Evolutionary conservation across 306 rosid genomes (phyloP).

Genomic region (Trifolium dubium): DNA sequence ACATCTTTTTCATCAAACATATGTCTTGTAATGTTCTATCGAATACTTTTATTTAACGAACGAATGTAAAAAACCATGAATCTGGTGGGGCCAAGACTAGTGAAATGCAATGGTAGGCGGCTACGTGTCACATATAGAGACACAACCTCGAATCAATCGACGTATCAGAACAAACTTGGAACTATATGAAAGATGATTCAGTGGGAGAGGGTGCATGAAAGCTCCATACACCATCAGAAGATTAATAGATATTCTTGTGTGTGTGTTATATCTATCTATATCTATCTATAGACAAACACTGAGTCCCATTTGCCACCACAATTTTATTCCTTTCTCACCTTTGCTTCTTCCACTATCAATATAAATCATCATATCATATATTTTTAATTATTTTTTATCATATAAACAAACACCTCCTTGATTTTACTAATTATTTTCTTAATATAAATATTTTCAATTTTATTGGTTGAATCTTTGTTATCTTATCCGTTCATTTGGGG

Average conservation of each 20-base stretch:
- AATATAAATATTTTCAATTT: neutral
- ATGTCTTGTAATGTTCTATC: no score
- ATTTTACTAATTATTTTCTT: neutral
- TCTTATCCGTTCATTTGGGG: conserved; percentile 18
- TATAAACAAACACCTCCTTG: neutral
- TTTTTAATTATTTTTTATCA: neutral
- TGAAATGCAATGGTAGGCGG: neutral
- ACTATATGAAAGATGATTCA: conserved; percentile 19
- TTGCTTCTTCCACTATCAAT: neutral
- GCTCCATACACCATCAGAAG: neutral
- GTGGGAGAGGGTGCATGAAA: conserved; percentile 25
- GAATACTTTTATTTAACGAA: no score
- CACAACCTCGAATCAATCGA: conserved; percentile 28
- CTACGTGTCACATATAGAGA: conserved; percentile 41
- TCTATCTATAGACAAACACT: neutral
- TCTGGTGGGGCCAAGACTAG: neutral
- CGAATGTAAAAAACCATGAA: neutral
- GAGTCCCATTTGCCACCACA: conserved; percentile 49
- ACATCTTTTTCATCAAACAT: no score
- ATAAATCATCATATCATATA: neutral
- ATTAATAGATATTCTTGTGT: neutral
- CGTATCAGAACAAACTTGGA: neutral
- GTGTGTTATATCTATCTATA: neutral
- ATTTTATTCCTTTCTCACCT: conserved; percentile 40
- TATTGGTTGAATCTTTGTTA: neutral